Conservation (phyloP, 1,139 yeast species). For the Geotrichum cucujoidarum region DNA sequence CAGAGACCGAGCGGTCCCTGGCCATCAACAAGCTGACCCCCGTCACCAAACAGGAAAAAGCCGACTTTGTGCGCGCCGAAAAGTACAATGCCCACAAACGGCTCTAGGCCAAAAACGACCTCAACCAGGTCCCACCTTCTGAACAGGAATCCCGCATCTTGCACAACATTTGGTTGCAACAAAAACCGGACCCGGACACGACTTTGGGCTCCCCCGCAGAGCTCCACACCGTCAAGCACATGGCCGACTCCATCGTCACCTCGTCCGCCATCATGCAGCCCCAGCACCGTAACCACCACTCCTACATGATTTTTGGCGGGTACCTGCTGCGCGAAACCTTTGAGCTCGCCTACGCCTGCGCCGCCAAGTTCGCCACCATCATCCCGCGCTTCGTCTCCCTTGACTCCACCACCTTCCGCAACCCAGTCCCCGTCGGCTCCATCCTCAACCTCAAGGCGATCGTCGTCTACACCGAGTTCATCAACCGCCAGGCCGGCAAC, state of each 20-base stretch:
- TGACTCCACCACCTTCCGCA: slow-evolving; percentile 85
- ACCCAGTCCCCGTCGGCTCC: slow-evolving; percentile 93
- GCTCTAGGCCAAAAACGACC: slow-evolving; percentile 59
- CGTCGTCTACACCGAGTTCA: slow-evolving; percentile 62
- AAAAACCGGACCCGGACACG: slow-evolving; percentile 39
- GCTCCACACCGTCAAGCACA: slow-evolving; percentile 28
- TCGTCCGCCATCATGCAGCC: slow-evolving; percentile 93
- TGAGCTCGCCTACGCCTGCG: slow-evolving; percentile 87
- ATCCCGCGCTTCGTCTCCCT: slow-evolving; percentile 84
- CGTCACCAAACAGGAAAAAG: slow-evolving; percentile 65
- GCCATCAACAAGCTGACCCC: slow-evolving; percentile 80
- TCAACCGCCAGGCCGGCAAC: slow-evolving; percentile 22
- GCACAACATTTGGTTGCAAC: slow-evolving; percentile 63
- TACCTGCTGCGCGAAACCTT: slow-evolving; percentile 85
- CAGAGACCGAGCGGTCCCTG: slow-evolving; percentile 79
- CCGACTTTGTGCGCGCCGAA: slow-evolving; percentile 83
- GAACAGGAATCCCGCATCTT: slow-evolving; percentile 66
- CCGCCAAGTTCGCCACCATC: slow-evolving; percentile 79
- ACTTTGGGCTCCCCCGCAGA: slow-evolving; percentile 35
- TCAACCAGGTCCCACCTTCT: slow-evolving; percentile 55
- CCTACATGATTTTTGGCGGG: slow-evolving; percentile 93
- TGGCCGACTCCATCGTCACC: slow-evolving; percentile 64
- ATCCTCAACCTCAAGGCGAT: slow-evolving; percentile 79
- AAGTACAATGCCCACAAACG: slow-evolving; percentile 83
- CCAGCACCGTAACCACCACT: slow-evolving; percentile 88